phyloP scores from a whole-genome alignment of 768 basidiomycete genomes.

The Cyclocybe cylindracea region DNA sequence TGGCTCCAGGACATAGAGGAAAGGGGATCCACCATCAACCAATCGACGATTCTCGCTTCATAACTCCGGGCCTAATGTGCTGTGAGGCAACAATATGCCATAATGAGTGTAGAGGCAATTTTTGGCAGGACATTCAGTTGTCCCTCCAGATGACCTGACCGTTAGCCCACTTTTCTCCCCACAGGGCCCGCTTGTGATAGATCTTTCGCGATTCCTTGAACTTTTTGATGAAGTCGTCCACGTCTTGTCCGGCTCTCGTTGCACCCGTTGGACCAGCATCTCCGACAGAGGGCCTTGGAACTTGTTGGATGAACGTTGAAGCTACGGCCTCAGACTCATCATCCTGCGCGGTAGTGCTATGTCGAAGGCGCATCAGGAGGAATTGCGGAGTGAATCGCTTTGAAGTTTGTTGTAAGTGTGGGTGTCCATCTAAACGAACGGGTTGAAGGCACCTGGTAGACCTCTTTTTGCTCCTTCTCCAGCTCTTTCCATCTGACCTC shows the following conservation, averaged over 20 bases:
- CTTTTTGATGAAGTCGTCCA: constrained; percentile 86
- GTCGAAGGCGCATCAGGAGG: constrained; percentile 82
- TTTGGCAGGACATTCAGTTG: constrained; percentile 32
- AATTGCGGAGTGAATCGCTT: constrained; percentile 88
- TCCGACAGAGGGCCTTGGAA: constrained; percentile 30
- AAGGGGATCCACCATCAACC: too few relatives aligned
- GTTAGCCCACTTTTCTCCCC: constrained; percentile 84
- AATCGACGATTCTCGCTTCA: too few relatives aligned
- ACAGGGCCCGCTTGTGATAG: constrained; percentile 93
- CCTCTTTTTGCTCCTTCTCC: constrained; percentile 84
- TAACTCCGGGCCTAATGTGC: too few relatives aligned
- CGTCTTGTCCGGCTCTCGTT: constrained; percentile 49
- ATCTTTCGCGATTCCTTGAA: constrained; percentile 85
- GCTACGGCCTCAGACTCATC: constrained; percentile 86
- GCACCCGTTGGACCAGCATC: constrained; percentile 28
- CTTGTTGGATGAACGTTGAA: constrained; percentile 75
- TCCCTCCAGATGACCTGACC: constrained; percentile 89
- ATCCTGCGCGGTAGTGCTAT: constrained; percentile 89
- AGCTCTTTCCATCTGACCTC: constrained; percentile 85
- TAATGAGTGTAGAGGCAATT: too few relatives aligned
- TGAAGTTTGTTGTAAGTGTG: not conserved
- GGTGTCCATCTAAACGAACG: not conserved
- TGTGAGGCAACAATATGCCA: too few relatives aligned
- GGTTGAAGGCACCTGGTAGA: constrained; percentile 72
- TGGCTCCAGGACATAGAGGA: too few relatives aligned